Base-by-base conservation (phyloP, 75 land plant genomes). In the Cupressus sempervirens region DNA sequence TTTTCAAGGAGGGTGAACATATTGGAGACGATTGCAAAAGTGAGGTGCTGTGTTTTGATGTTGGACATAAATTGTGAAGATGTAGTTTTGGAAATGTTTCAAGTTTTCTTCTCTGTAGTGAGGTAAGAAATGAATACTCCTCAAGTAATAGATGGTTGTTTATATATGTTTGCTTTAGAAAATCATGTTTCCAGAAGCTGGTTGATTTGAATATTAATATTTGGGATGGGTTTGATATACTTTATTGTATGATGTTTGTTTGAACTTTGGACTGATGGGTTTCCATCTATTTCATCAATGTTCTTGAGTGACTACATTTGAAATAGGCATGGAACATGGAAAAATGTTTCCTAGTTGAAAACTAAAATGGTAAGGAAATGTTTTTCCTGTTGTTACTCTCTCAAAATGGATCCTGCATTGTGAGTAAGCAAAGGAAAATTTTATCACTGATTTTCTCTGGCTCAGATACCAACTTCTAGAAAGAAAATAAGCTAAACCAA, bases 11-110 rank as follows among this genome's bases (percentile, higher is more conserved):
- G 98, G 89, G 91, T 89, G 35, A 91, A 89, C 54, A 94, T 98
- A 70, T 79, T 98, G 82, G 94, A 98, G 88, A 95, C 91, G 38
- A 86, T 98, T 80, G 95, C 97, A 76, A 84, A 86, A 82, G 89
- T 93, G 56, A 90, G 91, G 70, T 95, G 90, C 75, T 95, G 94
- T 87, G 83, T 95, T 84, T 85, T 91, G 34, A 92, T 98, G 97
- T 89, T 98, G 86, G 99, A 96, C 83, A 88, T 94, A 83, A 95
- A 88, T 35, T 93, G 95, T 79, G 93, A 95, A 40, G 96, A 96
- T 89, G 86, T 95, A 35, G 88, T 96, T 67, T 75, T 93, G 75
- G 91, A 95, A 82, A 96, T 98, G 95, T 96, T 98, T 77, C 88
- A 89, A 34, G 90, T 76, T 65, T 95, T 98, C 88, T 98, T 98